Base-by-base conservation (phyloP, 2,329 filamentous ascomycete genomes). In the Pseudohalonectria lignicola region DNA sequence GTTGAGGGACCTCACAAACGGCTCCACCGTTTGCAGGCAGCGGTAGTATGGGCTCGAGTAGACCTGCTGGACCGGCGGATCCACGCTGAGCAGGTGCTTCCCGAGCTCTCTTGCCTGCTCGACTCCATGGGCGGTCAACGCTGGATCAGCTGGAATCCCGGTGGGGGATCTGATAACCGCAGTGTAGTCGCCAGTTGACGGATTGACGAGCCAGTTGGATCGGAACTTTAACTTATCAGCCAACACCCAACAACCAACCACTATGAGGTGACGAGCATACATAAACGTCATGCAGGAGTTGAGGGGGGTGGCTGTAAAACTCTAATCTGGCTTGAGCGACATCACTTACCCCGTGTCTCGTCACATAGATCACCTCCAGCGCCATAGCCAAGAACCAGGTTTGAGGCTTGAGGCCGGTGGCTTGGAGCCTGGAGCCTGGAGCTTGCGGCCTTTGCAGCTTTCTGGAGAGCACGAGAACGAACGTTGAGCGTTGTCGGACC, bases 31-130 rank as follows among this genome's bases (percentile, higher is more conserved):
- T 62, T 94, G 83, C 31, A 94, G 64, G 54, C 87, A 94, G 46
- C 87, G 76, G 58, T 92, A 94, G 61, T 86, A 94, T 0, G 86
- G 83, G 43, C 81, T 87, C 23, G 77, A 83, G 63, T 94, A 96
- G 47, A 96, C 72, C 34, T 70, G 69, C 38, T 86, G 79, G 42
- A 90, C 71, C 2, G 79, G 74, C 25, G 83, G 82, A 15, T 76
- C 60, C 32, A 84, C 54, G 1, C 12, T 8, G 11, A 67, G 54
- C 34, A 94, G 67, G 52, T 84, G 72, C 7, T 59, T 63, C 3
- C 71, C 87, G 34, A 96, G 71, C 60, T 96, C 79, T 43, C 75
- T 69, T 17, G 87, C 78, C 65, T 98, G 92, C 37, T 76, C 70
- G 30, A 93, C 82, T 41, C 92, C 92, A 53, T 96, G 81, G 17